Base-by-base conservation (phyloP, 192 early-diverging fungal genomes). In the Coemansia sp. region DNA sequence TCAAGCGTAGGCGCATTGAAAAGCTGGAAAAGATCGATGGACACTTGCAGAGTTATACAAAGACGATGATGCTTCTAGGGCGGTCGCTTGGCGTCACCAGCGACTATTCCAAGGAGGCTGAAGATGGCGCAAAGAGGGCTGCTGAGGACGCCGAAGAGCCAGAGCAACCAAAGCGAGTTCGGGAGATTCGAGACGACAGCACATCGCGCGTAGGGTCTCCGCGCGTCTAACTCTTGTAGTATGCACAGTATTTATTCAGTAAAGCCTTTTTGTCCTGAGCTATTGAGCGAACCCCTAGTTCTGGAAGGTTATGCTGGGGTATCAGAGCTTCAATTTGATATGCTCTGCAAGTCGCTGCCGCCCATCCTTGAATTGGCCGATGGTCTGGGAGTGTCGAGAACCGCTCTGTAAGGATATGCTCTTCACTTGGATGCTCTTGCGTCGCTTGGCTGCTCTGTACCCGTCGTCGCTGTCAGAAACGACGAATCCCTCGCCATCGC, bases 291-390 rank as follows among this genome's bases (percentile, higher is more conserved):
- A 19, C 15, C 2, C 17, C 25, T 29, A 35, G 54, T 57, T 20
- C 32, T 8, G 31, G 14, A 17, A 35, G 14, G 12, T n/a, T 19
- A 17, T 45, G n/a, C 43, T 67, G n/a, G n/a, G 47, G 8, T 27
- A 17, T 68, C 51, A 81, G 58, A 81, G 62, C 54, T 76, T 82
- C n/a, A 82, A 62, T 56, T 76, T 82, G 65, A 82, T 67, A 2
- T 71, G 70, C 57, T 82, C 73, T 4, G 79, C 79, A 49, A 82
- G 76, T 2, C 74, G 70, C 42, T 67, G 73, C 39, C 68, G 66
- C 2, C 67, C 70, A 32, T 64, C 71, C n/a, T 69, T 65, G 29
- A 67, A 45, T 29, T 53, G 65, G 24, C 46, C 53, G 27, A 37
- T 35, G 27, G 37, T 3, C 32, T 37, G 36, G 6, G 56, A 27